Conservation (phyloP, 1,284 basidiomycete genomes). For the Puccinia sorghi region DNA sequence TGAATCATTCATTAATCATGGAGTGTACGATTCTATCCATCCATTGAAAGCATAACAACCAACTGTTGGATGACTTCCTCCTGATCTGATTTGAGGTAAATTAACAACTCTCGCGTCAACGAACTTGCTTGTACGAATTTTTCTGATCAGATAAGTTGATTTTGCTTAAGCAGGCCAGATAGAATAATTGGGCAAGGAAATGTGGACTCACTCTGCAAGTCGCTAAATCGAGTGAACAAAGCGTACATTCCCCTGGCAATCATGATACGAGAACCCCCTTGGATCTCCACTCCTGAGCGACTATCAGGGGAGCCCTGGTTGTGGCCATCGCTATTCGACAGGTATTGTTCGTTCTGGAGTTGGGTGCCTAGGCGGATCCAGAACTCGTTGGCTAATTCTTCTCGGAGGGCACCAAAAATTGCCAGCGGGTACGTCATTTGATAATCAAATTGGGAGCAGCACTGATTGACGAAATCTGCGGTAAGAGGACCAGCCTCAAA, state of each 20-base stretch:
- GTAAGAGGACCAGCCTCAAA: background rate
- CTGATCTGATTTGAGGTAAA: background rate
- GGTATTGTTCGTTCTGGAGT: background rate
- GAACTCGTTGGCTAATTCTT: conserved; percentile 15
- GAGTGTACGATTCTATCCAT: no score
- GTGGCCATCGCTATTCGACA: background rate
- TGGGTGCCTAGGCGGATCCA: conserved; percentile 2
- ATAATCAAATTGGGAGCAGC: background rate
- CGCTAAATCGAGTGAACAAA: background rate
- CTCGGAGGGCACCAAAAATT: conserved; percentile 4
- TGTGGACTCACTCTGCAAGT: background rate
- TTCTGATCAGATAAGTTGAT: background rate
- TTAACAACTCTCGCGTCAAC: background rate
- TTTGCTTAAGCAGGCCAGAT: background rate
- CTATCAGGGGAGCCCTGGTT: background rate
- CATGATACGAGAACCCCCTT: background rate
- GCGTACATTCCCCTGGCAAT: background rate
- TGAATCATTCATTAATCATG: no score
- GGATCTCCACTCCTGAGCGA: background rate
- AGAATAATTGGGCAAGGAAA: no score
- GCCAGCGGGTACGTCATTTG: background rate
- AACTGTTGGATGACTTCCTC: background rate
- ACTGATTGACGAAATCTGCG: background rate
- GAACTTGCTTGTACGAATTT: background rate
- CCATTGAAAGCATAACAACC: background rate